Percentiles rank a stretch among this genome's conserved stretches.
These are phyloP conservation scores for Daldinia childiae DNA, from an alignment of 495 filamentous ascomycete genomes.

Conservation along the genomic window DNA sequence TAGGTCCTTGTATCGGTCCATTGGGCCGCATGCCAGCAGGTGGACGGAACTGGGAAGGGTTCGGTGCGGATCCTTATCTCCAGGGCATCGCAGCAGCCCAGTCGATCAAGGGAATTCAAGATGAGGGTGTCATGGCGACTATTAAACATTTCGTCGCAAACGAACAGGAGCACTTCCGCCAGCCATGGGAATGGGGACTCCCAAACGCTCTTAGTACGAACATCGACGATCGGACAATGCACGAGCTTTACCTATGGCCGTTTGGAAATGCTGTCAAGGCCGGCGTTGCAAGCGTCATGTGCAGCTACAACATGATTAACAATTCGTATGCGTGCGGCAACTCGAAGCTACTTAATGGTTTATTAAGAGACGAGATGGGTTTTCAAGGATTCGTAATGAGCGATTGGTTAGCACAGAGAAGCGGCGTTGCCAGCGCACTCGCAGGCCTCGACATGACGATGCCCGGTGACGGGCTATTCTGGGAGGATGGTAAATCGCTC, in stretches of 20 bases:
- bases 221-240: constrained; percentile 81
- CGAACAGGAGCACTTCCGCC: constrained; percentile 87
- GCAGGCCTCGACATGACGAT: constrained; percentile 94
- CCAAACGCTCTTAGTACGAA: constrained; percentile 82
- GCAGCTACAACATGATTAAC: constrained; percentile 89
- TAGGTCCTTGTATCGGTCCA: constrained; percentile 80
- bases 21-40: constrained; percentile 84
- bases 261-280: constrained; percentile 87
- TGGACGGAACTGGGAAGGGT: constrained; percentile 92
- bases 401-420: constrained; percentile 91
- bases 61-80: constrained; percentile 81
- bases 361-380: constrained; percentile 93
- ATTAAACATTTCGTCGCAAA: constrained; percentile 85
- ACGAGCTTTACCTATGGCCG: constrained; percentile 90
- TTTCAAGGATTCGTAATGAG: constrained; percentile 95
- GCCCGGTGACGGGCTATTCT: constrained; percentile 87
- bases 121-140: constrained; percentile 82
- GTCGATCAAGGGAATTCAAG: constrained; percentile 73
- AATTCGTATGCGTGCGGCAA: constrained; percentile 92
- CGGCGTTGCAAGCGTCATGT: constrained; percentile 91
- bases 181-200: constrained; percentile 76
- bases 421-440: constrained; percentile 80
- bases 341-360: constrained; percentile 88
- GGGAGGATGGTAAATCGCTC: constrained; percentile 79
- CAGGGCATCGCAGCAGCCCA: constrained; percentile 56